Evolutionary conservation across 257 asterid genomes (phyloP), one percentile per base, ranked within the genome.

Genomic region (Solanum bukasovii): DNA sequence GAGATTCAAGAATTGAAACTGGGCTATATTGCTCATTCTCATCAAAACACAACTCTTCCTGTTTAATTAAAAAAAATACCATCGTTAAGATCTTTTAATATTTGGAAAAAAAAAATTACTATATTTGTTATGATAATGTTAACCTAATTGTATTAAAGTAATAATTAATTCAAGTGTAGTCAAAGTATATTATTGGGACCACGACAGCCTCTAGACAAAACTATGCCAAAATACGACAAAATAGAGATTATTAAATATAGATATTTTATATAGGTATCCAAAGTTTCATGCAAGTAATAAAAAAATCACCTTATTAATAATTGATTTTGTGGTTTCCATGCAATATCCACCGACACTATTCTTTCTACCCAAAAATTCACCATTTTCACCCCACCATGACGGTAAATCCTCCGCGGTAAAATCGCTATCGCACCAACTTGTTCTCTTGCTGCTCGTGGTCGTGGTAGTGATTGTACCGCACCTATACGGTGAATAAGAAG

Each of bases 1-100:
- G 93, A 70, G 98, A 94, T 85, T 92, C 91, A 68, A 95, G 95
- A 90, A 96, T 93, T 86, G 99, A 96, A 29, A 96, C 93, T 9
- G 99, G 99, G 86, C 95, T 95, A 75, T 92, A 93, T 87, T 93
- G 98, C 29, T 95, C 97, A 16, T 79, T 88, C 87, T 93, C 98
- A 83, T 92, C 95, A 75, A 42, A 83, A 21, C 89, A 29, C 91
- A 91, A 89, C 9, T 91, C 87, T 29, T 85, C 93, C 96, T 95
- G 91, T 68, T 85, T 18, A 33, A 83, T 61, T 38, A 67, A 38
- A 25, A 83, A 31, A 27, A 52, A 29, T 14, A n/a, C 29, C n/a
- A 4, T 10, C 87, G 46, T 71, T 86, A 83, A 44, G 4, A 44
- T 44, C 81, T 73, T 73, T 73, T 73, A 33, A 16, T 72, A 49